A percentile compares a stretch with the other conserved stretches of the same genome.
Conservation (phyloP, 306 rosid species). For the Lathyrus aphaca region DNA sequence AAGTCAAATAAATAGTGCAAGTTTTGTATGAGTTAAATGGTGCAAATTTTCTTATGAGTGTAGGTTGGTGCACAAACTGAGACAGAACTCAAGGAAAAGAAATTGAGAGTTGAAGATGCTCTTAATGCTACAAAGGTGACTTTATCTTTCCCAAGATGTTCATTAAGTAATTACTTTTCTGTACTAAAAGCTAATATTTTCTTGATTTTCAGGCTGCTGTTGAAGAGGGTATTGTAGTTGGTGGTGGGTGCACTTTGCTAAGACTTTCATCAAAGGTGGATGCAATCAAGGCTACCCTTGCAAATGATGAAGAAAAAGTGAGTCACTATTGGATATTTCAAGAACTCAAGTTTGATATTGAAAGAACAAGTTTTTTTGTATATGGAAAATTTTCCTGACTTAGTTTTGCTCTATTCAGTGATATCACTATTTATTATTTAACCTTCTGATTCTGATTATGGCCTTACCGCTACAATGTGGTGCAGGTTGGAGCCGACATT, state of each 20-base stretch:
- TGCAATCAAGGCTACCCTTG: slow-evolving; percentile 11
- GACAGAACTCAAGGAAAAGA: slow-evolving; percentile 98
- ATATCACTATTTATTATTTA: background rate
- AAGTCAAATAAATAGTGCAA: background rate
- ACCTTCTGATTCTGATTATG: background rate
- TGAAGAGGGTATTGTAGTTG: slow-evolving; percentile 90
- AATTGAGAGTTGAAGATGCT: slow-evolving; percentile 97
- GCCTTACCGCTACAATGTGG: slow-evolving; percentile 12
- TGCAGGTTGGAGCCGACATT: slow-evolving; percentile 95
- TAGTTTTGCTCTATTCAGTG: background rate
- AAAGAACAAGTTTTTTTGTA: background rate
- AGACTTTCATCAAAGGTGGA: slow-evolving; percentile 27
- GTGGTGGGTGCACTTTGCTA: slow-evolving; percentile 28
- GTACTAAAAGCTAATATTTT: slow-evolving; percentile 7
- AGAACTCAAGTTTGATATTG: background rate
- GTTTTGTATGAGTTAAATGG: background rate
- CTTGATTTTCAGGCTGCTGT: slow-evolving; percentile 82
- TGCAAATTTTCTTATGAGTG: slow-evolving; percentile 1
- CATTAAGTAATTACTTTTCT: background rate
- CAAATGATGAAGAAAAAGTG: slow-evolving; percentile 55
- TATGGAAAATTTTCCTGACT: background rate
- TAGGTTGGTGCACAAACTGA: slow-evolving; percentile 99
- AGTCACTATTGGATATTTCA: slow-evolving; percentile 15
- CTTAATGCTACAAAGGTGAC: slow-evolving; percentile 96
- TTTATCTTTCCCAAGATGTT: background rate